Conservation (phyloP, 1,284 basidiomycete species). For the Pascua sp. region DNA sequence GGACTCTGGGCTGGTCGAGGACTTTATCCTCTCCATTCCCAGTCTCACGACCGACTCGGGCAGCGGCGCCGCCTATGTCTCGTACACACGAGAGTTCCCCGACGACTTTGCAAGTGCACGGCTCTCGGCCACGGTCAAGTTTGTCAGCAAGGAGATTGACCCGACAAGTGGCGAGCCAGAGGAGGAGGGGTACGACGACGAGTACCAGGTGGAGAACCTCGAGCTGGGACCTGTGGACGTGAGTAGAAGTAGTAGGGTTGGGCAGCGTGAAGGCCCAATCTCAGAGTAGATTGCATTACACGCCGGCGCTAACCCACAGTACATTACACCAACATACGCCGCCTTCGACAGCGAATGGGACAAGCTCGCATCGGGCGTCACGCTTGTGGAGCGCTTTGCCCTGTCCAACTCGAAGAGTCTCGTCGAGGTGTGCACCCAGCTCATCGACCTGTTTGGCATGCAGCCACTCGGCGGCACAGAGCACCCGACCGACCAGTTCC, state of each 20-base stretch:
- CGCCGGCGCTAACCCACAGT: slow-evolving; percentile 45
- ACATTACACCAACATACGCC: slow-evolving; percentile 87
- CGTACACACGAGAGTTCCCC: slow-evolving; percentile 78
- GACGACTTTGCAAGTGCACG: slow-evolving; percentile 75
- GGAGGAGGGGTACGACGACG: slow-evolving; percentile 96
- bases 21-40: slow-evolving; percentile 87
- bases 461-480: slow-evolving; percentile 89
- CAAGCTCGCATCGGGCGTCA: slow-evolving; percentile 68
- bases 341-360: slow-evolving; percentile 96
- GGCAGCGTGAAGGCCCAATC: slow-evolving; percentile 30
- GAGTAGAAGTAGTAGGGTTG: slow-evolving; percentile 56
- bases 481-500: slow-evolving; percentile 70
- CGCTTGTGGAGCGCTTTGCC: slow-evolving; percentile 88
- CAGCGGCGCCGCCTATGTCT: slow-evolving; percentile 83
- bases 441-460: slow-evolving; percentile 77
- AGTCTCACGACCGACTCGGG: slow-evolving; percentile 67
- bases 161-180: slow-evolving; percentile 95
- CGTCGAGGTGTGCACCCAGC: slow-evolving; percentile 40
- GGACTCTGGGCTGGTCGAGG: slow-evolving; percentile 72
- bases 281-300: slow-evolving; percentile 34
- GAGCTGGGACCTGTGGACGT: slow-evolving; percentile 89
- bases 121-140: slow-evolving; percentile 93
- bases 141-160: slow-evolving; percentile 95
- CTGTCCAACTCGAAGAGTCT: slow-evolving; percentile 89
- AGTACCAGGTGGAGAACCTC: slow-evolving; percentile 95